Percentiles rank a stretch among this genome's conserved stretches.
Conservation (phyloP, 805 yeast genomes). For the Wickerhamiella sorbophila region DNA sequence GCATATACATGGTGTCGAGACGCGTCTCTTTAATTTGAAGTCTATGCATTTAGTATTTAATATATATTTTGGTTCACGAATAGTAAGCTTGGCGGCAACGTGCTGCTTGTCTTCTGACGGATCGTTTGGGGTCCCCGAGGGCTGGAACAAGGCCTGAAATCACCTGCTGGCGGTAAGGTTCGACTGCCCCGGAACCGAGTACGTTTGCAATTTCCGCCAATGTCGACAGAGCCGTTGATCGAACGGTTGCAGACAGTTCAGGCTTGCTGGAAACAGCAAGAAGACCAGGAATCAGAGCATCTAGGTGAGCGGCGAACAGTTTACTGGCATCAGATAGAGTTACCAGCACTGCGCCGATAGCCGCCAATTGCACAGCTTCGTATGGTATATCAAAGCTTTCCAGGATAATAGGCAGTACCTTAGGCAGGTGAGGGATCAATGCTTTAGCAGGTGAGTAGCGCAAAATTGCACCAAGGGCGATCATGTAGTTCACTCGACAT, state of each 20-base stretch:
- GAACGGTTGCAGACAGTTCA: constrained; percentile 32
- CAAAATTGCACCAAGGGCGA: constrained; percentile 53
- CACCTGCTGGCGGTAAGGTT: constrained; percentile 39
- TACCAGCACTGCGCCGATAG: constrained; percentile 1
- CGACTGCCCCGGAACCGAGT: constrained; percentile 29
- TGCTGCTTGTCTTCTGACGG: constrained; percentile 60
- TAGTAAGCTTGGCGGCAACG: constrained; percentile 67
- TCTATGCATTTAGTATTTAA: no score
- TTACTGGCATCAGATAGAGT: constrained; percentile 41
- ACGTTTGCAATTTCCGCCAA: constrained; percentile 34
- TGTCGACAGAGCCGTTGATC: constrained; percentile 44
- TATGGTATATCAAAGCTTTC: constrained; percentile 42
- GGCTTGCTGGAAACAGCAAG: constrained; percentile 22
- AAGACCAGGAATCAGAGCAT: constrained; percentile 42
- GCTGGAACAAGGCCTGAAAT: constrained; percentile 35
- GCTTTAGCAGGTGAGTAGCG: constrained; percentile 50
- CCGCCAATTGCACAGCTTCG: constrained; percentile 2
- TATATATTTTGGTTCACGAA: constrained; percentile 36
- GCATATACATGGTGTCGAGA: no score
- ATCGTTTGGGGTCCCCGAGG: constrained; percentile 62
- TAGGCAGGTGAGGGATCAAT: constrained; percentile 46
- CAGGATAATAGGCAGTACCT: constrained; percentile 56
- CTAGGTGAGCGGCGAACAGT: constrained; percentile 39
- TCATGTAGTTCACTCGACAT: constrained; percentile 39
- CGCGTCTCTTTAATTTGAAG: no score